Evolutionary conservation across 2,329 filamentous ascomycete genomes (phyloP).

Genomic region (Pseudogymnoascus sp.): DNA sequence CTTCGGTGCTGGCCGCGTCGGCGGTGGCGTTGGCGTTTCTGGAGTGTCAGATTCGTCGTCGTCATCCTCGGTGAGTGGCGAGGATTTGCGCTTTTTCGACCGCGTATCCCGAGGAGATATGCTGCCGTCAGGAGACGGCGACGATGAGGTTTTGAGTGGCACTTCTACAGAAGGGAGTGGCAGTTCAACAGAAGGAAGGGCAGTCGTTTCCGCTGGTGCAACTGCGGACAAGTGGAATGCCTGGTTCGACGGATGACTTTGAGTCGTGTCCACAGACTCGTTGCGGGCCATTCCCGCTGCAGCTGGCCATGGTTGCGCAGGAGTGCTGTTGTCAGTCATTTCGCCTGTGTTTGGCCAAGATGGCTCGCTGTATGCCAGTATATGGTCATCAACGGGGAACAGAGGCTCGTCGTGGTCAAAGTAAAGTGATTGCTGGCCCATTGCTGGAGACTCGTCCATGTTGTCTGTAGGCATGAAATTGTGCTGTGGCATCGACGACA

Average conservation of each 20-base stretch:
- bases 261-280: neutral
- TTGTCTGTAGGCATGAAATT: neutral
- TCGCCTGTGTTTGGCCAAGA: neutral
- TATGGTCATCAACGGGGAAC: neutral
- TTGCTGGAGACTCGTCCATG: neutral
- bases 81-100: neutral
- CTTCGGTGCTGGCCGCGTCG: slow-evolving; percentile 43
- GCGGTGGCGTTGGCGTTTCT: slow-evolving; percentile 17
- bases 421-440: neutral
- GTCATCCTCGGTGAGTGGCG: neutral
- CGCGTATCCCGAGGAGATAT: neutral
- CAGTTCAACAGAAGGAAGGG: neutral
- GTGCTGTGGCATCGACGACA: neutral
- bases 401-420: neutral
- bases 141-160: neutral
- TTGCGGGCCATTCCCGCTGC: neutral
- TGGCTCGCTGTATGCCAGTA: neutral
- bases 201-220: neutral
- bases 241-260: neutral
- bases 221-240: too few species aligned
- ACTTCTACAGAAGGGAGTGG: neutral
- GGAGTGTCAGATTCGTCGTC: neutral
- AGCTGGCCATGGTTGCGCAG: neutral
- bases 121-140: neutral
- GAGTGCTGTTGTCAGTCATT: neutral